Evolutionary conservation across 805 yeast genomes (phyloP).

Genomic region (Candida berthetii): DNA sequence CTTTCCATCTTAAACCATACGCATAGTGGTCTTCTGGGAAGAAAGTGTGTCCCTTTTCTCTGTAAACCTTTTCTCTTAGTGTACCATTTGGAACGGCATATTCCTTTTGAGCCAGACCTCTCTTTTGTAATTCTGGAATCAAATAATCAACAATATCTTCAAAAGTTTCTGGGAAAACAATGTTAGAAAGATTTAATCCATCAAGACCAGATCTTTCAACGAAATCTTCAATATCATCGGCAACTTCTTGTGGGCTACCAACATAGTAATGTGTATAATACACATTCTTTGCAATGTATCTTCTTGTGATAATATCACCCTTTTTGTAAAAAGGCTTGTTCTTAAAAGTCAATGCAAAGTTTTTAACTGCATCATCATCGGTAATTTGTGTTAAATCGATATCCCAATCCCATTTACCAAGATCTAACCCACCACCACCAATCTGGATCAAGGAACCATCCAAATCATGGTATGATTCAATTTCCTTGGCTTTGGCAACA

Average conservation of each 20-base stretch:
- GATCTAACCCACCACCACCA: conserved; percentile 39
- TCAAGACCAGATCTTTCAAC: conserved; percentile 33
- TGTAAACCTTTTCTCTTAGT: conserved; percentile 26
- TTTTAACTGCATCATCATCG: conserved; percentile 24
- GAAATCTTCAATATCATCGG: conserved; percentile 34
- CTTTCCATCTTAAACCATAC: conserved; percentile 15
- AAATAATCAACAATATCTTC: conserved; percentile 30
- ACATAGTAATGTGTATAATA: conserved; percentile 12
- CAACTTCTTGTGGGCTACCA: conserved; percentile 34
- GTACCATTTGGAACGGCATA: conserved; percentile 25
- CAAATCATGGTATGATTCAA: conserved; percentile 25
- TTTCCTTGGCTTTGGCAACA: conserved; percentile 27
- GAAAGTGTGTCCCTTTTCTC: conserved; percentile 14
- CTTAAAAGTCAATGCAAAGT: conserved; percentile 20
- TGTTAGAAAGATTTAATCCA: conserved; percentile 35
- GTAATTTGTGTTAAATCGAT: conserved; percentile 28
- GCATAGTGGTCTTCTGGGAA: conserved; percentile 18
- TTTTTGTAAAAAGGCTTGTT: conserved; percentile 14
- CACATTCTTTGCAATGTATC: conserved; percentile 20
- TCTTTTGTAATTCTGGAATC: conserved; percentile 29
- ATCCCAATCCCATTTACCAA: conserved; percentile 38
- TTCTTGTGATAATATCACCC: conserved; percentile 23
- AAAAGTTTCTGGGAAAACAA: conserved; percentile 31
- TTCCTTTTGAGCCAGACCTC: conserved; percentile 32
- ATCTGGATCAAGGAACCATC: conserved; percentile 39